phyloP scores from a whole-genome alignment of 352 stramenopile genomes.

The Pythium apleroticum region DNA sequence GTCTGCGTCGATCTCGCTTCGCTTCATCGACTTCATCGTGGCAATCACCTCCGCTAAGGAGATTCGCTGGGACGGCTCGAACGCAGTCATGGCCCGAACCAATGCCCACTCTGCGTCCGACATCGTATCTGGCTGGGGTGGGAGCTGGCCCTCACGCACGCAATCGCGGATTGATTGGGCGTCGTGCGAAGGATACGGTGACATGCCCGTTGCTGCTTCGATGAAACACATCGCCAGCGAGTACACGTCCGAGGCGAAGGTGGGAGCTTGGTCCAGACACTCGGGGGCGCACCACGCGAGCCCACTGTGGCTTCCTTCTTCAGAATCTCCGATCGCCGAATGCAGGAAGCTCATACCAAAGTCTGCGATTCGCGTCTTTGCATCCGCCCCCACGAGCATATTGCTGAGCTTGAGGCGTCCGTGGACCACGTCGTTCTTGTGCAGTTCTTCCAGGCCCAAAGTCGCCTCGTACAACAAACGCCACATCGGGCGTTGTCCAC shows the following conservation, averaged over 20 bases:
- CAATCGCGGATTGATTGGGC: neutral
- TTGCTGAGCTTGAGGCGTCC: conserved; percentile 1
- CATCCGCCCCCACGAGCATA: neutral
- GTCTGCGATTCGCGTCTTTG: neutral
- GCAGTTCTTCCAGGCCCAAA: neutral
- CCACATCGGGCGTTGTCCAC: neutral
- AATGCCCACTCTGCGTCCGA: neutral
- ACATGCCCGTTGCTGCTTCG: neutral
- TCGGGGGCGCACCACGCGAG: neutral
- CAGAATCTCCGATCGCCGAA: too few relatives aligned
- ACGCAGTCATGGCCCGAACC: neutral
- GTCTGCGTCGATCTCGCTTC: too few relatives aligned
- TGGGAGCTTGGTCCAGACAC: conserved; percentile 4
- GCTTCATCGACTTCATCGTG: neutral
- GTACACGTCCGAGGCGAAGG: conserved; percentile 31
- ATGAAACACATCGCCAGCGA: conserved; percentile 33
- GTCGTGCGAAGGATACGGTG: neutral
- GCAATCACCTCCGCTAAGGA: neutral
- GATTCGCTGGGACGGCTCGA: conserved; percentile 1
- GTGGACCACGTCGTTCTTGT: neutral
- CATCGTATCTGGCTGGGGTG: neutral
- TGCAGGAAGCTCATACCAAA: conserved; percentile 1
- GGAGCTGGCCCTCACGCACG: neutral
- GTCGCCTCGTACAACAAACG: neutral
- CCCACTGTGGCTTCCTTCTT: neutral